Conservation (phyloP, 768 basidiomycete genomes). For the Lactifluus echinatus region DNA sequence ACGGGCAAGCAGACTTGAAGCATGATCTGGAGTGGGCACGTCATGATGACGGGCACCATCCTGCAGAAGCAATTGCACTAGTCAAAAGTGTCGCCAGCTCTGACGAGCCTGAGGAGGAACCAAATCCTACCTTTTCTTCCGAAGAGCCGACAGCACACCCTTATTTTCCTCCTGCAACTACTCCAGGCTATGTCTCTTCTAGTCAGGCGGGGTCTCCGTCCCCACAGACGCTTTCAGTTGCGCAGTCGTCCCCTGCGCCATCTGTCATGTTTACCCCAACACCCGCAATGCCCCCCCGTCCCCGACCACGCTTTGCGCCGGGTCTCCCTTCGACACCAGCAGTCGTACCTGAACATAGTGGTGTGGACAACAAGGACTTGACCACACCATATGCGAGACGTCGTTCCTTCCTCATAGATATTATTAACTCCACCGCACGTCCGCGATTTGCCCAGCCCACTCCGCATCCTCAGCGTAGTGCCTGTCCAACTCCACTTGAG, state of each 20-base stretch:
- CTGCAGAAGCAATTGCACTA: neutral
- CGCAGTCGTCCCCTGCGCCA: constrained; percentile 46
- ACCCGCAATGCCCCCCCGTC: constrained; percentile 52
- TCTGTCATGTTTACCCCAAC: constrained; percentile 61
- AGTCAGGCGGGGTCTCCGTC: constrained; percentile 24
- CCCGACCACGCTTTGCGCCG: constrained; percentile 43
- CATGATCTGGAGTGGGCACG: constrained; percentile 9
- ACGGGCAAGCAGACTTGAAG: constrained; percentile 2
- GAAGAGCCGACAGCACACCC: constrained; percentile 34
- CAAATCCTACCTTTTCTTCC: constrained; percentile 67
- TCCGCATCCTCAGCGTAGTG: constrained; percentile 41
- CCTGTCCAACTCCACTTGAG: neutral
- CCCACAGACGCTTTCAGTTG: constrained; percentile 32
- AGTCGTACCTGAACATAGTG: constrained; percentile 18
- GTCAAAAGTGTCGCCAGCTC: neutral
- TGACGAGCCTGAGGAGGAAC: constrained; percentile 2
- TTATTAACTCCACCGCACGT: constrained; percentile 75
- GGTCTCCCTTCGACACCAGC: constrained; percentile 14
- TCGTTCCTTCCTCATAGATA: constrained; percentile 72
- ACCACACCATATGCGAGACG: constrained; percentile 66
- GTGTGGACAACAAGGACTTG: constrained; percentile 28
- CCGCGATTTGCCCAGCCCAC: constrained; percentile 61
- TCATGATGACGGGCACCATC: neutral
- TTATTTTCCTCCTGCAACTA: constrained; percentile 6
- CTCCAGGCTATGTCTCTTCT: neutral